Conservation (phyloP, 2,329 filamentous ascomycete genomes). For the Cordyceps cicadae region DNA sequence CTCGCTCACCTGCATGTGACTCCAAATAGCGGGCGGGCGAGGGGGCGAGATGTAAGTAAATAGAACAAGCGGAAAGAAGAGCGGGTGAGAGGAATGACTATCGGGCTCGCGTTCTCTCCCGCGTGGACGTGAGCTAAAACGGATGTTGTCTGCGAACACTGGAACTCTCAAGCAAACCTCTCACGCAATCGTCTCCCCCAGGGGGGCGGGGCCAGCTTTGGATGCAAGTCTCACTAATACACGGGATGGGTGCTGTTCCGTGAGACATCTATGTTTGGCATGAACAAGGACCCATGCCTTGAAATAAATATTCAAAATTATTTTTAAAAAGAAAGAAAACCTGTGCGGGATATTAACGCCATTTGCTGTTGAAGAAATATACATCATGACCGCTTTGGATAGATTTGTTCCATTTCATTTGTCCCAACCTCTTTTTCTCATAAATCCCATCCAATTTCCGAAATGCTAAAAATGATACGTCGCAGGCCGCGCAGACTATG, state of each 20-base stretch:
- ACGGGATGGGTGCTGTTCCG: background rate
- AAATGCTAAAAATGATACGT: slow-evolving; percentile 3
- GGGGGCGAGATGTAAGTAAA: no score
- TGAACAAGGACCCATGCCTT: background rate
- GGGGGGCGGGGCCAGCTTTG: no score
- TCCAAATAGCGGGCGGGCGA: no score
- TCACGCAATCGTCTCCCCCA: no score
- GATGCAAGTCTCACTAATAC: no score
- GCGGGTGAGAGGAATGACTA: no score
- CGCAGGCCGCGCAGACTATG: background rate
- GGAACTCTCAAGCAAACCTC: no score
- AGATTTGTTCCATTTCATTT: background rate
- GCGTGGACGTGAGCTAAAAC: no score
- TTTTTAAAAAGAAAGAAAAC: background rate
- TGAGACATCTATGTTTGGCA: background rate
- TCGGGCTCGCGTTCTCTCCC: no score
- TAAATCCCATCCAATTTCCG: background rate
- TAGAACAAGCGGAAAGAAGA: no score
- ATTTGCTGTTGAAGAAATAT: slow-evolving; percentile 10
- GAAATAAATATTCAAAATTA: background rate
- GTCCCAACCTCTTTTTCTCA: background rate
- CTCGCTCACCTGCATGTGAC: no score
- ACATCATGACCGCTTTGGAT: background rate
- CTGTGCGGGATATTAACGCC: slow-evolving; percentile 8
- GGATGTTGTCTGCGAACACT: no score